Evolutionary conservation across 495 filamentous ascomycete genomes (phyloP).

Genomic region (Trypethelium eluteriae): DNA sequence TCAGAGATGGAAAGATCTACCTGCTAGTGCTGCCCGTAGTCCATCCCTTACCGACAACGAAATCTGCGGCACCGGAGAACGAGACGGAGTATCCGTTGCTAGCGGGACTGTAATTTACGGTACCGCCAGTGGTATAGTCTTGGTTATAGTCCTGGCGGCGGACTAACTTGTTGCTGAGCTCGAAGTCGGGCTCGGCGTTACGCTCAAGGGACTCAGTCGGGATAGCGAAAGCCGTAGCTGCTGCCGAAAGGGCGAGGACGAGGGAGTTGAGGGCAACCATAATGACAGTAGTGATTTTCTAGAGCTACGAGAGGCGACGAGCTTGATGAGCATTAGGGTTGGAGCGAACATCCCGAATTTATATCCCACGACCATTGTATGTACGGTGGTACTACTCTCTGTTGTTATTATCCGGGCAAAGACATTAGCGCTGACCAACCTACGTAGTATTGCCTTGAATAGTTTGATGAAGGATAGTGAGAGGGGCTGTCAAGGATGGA

Average conservation of each 20-base stretch:
- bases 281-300: not conserved
- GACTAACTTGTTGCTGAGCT: conserved; percentile 27
- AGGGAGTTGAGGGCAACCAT: conserved; percentile 19
- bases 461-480: not conserved
- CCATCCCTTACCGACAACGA: conserved; percentile 17
- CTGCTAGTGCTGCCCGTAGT: conserved; percentile 16
- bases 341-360: not conserved
- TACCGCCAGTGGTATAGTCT: conserved; percentile 37
- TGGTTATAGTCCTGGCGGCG: conserved; percentile 37
- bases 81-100: conserved; percentile 33
- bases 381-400: not conserved
- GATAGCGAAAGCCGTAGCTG: conserved; percentile 22
- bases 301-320: not conserved
- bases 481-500: not conserved
- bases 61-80: conserved; percentile 25
- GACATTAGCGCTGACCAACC: not conserved
- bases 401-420: conserved; percentile 1
- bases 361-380: not conserved
- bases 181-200: conserved; percentile 27
- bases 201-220: conserved; percentile 21
- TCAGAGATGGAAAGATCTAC: conserved; percentile 11
- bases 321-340: not conserved
- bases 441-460: not conserved
- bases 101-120: conserved; percentile 29
- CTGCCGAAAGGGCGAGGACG: conserved; percentile 23